Evolutionary conservation across 2,329 filamentous ascomycete species (phyloP).

Genomic region (Claviceps quebecensis): DNA sequence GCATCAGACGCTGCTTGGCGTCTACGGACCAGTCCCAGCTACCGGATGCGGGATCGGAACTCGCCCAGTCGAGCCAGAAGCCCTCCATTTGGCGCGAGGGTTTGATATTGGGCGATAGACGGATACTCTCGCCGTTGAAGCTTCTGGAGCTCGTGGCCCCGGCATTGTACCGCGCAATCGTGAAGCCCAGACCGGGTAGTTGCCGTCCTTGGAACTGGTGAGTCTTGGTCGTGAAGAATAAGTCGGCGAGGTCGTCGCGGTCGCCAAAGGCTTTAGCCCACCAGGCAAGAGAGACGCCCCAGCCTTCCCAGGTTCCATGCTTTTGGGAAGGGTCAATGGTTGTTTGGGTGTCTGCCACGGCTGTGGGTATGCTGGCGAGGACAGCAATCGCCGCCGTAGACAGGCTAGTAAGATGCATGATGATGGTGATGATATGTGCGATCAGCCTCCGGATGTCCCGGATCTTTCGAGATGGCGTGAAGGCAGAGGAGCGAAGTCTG

Average conservation of each 20-base stretch:
- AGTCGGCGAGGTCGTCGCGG: slow-evolving; percentile 25
- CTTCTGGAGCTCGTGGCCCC: slow-evolving; percentile 25
- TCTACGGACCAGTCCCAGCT: slow-evolving; percentile 29
- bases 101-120: slow-evolving; percentile 22
- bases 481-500: too few relatives aligned
- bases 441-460: too few relatives aligned
- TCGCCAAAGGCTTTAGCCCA: slow-evolving; percentile 28
- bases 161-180: slow-evolving; percentile 29
- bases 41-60: slow-evolving; percentile 17
- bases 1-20: slow-evolving; percentile 24
- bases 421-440: not conserved
- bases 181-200: slow-evolving; percentile 26
- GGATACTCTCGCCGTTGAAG: slow-evolving; percentile 20
- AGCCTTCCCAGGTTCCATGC: slow-evolving; percentile 29
- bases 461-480: too few relatives aligned
- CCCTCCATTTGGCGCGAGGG: slow-evolving; percentile 25
- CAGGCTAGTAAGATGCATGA: not conserved
- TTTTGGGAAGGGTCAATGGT: slow-evolving; percentile 11
- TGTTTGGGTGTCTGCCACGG: not conserved
- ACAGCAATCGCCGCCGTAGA: not conserved
- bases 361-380: not conserved
- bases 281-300: slow-evolving; percentile 29
- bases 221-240: slow-evolving; percentile 24
- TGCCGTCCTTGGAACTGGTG: slow-evolving; percentile 15
- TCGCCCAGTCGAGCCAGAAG: slow-evolving; percentile 25